phyloP scores from a whole-genome alignment of 2,329 filamentous ascomycete species.

The Fusarium mundagurra region DNA sequence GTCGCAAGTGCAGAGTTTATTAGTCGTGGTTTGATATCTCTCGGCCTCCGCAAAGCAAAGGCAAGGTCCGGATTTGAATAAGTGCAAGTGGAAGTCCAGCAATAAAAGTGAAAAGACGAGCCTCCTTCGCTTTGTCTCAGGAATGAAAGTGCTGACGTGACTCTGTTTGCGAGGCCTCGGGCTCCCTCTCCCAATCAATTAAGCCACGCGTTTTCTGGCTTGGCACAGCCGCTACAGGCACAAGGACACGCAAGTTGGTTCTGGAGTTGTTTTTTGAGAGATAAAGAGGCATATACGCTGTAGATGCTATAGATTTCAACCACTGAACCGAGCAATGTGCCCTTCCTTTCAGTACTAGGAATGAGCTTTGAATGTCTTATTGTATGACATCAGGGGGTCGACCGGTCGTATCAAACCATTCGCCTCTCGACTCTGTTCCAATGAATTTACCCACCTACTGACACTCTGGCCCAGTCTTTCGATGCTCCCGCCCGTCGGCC shows the following conservation, averaged over 20 bases:
- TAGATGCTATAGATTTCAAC: no score
- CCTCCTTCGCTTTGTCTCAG: slow-evolving; percentile 32
- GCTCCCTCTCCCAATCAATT: slow-evolving; percentile 33
- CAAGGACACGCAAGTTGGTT: slow-evolving; percentile 2
- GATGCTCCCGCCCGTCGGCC: not conserved
- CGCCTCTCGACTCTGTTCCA: slow-evolving; percentile 8
- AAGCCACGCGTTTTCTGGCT: slow-evolving; percentile 29
- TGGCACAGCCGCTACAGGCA: slow-evolving; percentile 35
- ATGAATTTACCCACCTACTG: not conserved
- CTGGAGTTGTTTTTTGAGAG: not conserved
- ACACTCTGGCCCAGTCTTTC: not conserved
- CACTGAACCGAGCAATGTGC: not conserved
- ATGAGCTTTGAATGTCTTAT: not conserved
- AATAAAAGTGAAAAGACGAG: not conserved
- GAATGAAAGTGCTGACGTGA: slow-evolving; percentile 39
- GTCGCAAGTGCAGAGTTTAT: slow-evolving; percentile 3
- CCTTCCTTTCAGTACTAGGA: not conserved
- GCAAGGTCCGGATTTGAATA: slow-evolving; percentile 29
- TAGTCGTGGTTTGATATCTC: slow-evolving; percentile 6
- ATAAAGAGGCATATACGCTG: not conserved
- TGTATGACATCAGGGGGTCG: slow-evolving; percentile 24
- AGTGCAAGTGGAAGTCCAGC: slow-evolving; percentile 3
- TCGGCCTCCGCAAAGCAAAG: not conserved
- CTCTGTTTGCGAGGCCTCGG: slow-evolving; percentile 7
- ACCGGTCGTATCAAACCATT: not conserved